Evolutionary conservation across 305 asterid species (phyloP), one percentile per base, ranked within the genome.

Genomic region (Lippia alba): DNA sequence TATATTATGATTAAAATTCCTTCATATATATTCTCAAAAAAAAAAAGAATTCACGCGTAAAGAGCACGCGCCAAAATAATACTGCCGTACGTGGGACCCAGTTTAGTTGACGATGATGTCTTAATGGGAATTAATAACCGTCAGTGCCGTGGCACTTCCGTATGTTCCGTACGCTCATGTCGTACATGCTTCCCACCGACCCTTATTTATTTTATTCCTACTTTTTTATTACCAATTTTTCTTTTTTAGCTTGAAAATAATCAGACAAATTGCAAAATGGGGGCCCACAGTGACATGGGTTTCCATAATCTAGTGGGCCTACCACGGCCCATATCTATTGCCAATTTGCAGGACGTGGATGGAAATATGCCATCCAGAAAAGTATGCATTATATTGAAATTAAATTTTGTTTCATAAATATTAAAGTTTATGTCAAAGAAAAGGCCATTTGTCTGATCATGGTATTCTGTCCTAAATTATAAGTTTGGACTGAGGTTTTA

Each of bases 121-220:
- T n/a, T 16, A 17, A 64, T 6, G 39, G 48, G 40, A 34, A 66
- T 69, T 16, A 74, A 73, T 66, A 74, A 72, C 67, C 67, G 82
- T 73, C 76, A 64, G 57, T 68, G 70, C 69, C 63, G 69, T 79
- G 64, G 46, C 74, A 11, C 48, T 77, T 81, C 82, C 81, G 74
- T 78, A 81, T 66, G 49, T 49, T 44, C 84, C 86, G 93, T 87
- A 85, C 91, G 84, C 76, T 74, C 79, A 64, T 79, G 75, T 77
- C 79, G 80, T 80, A 81, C 90, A 44, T 76, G 77, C 67, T 69
- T 69, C 16, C 54, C 87, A 79, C 90, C 86, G 76, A 73, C 83
- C 78, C 69, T 6, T 3, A 14, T 16, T 32, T 16, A 5, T 24
- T 24, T 24, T 24, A 24, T 24, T 24, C 33, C 14, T 24, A 63